These are phyloP conservation scores for Aaosphaeria pasadenensis DNA, from an alignment of 2,329 filamentous ascomycete genomes.

Conservation along the genomic window DNA sequence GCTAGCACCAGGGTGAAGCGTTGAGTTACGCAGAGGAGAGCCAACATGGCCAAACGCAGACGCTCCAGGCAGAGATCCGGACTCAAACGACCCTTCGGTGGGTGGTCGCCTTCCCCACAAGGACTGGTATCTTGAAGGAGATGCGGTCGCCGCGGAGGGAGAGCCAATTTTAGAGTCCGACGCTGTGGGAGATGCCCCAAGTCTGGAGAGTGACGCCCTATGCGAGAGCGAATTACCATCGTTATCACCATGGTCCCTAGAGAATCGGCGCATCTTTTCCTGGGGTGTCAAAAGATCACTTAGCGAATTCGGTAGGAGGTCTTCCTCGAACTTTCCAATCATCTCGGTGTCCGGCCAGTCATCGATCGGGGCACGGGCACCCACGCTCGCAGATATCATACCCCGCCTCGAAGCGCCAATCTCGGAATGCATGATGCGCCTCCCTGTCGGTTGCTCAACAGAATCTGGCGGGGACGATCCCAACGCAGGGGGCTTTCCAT, in stretches of 20 bases:
- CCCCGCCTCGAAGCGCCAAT: constrained; percentile 53
- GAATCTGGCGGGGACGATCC: constrained; percentile 58
- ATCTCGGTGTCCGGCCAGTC: constrained; percentile 57
- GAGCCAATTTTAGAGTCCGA: constrained; percentile 48
- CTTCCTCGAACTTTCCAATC: constrained; percentile 80
- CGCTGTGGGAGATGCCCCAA: constrained; percentile 47
- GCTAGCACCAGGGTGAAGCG: constrained; percentile 48
- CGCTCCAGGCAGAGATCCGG: constrained; percentile 36
- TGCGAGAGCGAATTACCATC: constrained; percentile 46
- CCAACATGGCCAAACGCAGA: constrained; percentile 60
- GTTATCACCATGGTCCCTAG: constrained; percentile 55
- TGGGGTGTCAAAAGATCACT: constrained; percentile 63
- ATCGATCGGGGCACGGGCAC: constrained; percentile 48
- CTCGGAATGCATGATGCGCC: constrained; percentile 62
- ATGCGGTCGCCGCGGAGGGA: constrained; percentile 50
- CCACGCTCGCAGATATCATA: constrained; percentile 60
- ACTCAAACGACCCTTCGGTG: constrained; percentile 45
- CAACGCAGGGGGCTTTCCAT: constrained; percentile 42
- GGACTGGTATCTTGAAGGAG: constrained; percentile 61
- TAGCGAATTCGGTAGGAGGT: constrained; percentile 73
- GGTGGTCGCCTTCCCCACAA: constrained; percentile 51
- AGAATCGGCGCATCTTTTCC: constrained; percentile 58
- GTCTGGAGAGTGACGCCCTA: constrained; percentile 47
- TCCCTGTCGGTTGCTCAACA: constrained; percentile 62
- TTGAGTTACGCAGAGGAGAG: constrained; percentile 63